Conservation (phyloP, 2,329 filamentous ascomycete genomes). For the Phyllosticta citrichinensis region DNA sequence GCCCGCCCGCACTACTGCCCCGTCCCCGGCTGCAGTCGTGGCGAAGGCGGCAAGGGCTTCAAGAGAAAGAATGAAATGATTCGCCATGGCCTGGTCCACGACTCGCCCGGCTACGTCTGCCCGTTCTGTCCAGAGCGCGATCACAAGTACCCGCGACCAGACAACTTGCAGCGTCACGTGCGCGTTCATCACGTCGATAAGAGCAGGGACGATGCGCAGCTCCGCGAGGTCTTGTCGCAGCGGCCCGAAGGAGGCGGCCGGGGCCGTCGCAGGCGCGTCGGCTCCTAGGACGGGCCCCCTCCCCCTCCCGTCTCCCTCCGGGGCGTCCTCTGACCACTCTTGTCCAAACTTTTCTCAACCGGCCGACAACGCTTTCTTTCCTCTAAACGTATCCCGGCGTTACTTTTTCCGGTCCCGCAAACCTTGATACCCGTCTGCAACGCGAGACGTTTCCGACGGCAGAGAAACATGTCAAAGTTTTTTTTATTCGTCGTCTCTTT, state of each 20-base stretch:
- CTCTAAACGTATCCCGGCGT: background rate
- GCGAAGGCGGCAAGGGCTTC: constrained; percentile 55
- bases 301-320: background rate
- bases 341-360: background rate
- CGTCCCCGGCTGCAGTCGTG: constrained; percentile 46
- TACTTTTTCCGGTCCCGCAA: background rate
- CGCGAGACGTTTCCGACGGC: background rate
- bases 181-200: constrained; percentile 85
- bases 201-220: constrained; percentile 70
- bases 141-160: constrained; percentile 87
- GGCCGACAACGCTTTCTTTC: background rate
- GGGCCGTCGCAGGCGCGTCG: constrained; percentile 62
- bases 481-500: background rate
- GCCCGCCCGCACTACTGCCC: constrained; percentile 55
- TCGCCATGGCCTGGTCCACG: constrained; percentile 77
- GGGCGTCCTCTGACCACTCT: background rate
- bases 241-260: constrained; percentile 74
- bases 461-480: background rate
- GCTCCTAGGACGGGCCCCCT: constrained; percentile 8
- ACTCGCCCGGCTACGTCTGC: constrained; percentile 89
- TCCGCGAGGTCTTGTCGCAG: constrained; percentile 78
- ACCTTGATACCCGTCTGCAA: background rate
- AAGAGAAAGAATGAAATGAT: constrained; percentile 64
- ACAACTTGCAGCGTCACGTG: constrained; percentile 93
- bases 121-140: constrained; percentile 91